Evolutionary conservation across 768 basidiomycete species (phyloP).

Genomic region (Tulasnella sp.): DNA sequence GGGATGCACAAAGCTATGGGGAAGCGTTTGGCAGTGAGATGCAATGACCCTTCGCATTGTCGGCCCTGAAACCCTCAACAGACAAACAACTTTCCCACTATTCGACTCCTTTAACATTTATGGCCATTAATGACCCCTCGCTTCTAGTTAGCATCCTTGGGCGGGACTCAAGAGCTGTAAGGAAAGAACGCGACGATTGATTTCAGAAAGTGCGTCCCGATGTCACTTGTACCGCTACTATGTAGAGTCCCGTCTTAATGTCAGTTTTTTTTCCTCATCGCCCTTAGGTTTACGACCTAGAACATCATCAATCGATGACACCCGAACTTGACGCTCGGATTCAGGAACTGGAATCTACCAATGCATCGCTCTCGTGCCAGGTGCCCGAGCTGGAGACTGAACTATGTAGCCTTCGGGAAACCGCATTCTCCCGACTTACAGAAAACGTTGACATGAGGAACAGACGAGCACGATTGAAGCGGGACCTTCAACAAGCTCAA

Average conservation of each 20-base stretch:
- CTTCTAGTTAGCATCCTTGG: constrained; percentile 6
- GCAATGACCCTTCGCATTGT: no score
- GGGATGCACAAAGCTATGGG: no score
- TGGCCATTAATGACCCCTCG: constrained; percentile 9
- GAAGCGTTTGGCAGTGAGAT: no score
- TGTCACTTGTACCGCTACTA: background rate
- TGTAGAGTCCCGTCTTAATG: background rate
- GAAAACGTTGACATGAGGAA: constrained; percentile 4
- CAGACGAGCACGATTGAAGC: background rate
- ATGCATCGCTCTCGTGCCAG: background rate
- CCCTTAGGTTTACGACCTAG: background rate
- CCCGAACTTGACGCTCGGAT: background rate
- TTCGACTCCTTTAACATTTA: background rate
- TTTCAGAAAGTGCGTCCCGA: background rate
- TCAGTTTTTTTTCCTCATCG: no score
- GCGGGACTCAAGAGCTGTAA: constrained; percentile 2
- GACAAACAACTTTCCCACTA: background rate
- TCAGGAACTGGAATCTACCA: constrained; percentile 4
- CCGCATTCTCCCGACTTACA: background rate
- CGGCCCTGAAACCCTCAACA: no score
- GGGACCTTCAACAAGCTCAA: background rate
- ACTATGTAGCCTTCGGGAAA: background rate
- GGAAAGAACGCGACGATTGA: constrained; percentile 1
- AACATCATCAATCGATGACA: background rate
- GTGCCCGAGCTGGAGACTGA: constrained; percentile 2